Evolutionary conservation across 169 alveolate species (phyloP).

Genomic region (Plasmodium relictum): DNA sequence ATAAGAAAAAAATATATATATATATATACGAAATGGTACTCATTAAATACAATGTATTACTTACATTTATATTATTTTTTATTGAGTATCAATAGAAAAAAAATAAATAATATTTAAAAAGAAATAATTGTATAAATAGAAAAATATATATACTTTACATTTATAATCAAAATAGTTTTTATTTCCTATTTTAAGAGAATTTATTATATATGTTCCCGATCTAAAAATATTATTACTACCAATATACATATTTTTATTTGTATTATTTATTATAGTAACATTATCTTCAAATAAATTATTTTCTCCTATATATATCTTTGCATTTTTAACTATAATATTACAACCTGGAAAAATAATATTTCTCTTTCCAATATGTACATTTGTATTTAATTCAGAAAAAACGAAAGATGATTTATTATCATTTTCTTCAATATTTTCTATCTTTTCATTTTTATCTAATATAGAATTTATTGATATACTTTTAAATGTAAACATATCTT

Average conservation of each 20-base stretch:
- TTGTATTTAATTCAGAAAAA: constrained; percentile 8
- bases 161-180: constrained; percentile 57
- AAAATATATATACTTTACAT: constrained; percentile 3
- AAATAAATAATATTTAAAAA: neutral
- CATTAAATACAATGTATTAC: neutral
- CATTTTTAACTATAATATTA: neutral
- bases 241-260: constrained; percentile 48
- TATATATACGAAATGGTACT: too few species aligned
- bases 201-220: constrained; percentile 42
- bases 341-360: constrained; percentile 65
- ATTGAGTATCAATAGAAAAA: neutral
- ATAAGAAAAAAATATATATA: neutral
- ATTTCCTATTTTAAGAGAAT: constrained; percentile 42
- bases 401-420: constrained; percentile 3
- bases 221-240: constrained; percentile 67
- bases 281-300: constrained; percentile 61
- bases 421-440: neutral
- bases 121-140: neutral
- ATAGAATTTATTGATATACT: neutral
- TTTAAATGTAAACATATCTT: too few species aligned
- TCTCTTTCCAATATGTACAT: constrained; percentile 47
- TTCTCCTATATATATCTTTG: constrained; percentile 40
- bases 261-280: constrained; percentile 46
- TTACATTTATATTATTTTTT: neutral
- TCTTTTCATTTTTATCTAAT: neutral